A percentile compares a stretch with the other conserved stretches of the same genome.
phyloP scores from a whole-genome alignment of 1,139 yeast species.

The Casaregolazyma suthepensis region DNA sequence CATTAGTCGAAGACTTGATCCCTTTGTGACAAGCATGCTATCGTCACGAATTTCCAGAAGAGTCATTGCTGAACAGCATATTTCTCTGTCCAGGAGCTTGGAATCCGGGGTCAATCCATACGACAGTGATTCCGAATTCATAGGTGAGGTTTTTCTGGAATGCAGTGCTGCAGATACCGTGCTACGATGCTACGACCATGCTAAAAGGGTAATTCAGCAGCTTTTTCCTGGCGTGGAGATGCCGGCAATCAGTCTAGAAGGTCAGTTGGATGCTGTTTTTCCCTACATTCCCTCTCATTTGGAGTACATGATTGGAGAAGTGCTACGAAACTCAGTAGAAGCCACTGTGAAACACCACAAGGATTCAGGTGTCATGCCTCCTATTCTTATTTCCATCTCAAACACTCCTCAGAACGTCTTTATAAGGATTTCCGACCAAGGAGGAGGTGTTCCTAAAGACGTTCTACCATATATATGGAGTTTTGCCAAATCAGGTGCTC shows the following conservation, averaged over 20 bases:
- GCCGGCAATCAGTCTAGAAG: constrained; percentile 74
- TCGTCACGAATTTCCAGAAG: constrained; percentile 85
- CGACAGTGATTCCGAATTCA: constrained; percentile 51
- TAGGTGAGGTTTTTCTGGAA: constrained; percentile 80
- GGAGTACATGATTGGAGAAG: constrained; percentile 80
- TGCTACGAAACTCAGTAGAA: constrained; percentile 75
- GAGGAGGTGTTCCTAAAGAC: constrained; percentile 72
- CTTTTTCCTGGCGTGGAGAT: constrained; percentile 49
- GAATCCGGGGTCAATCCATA: constrained; percentile 27
- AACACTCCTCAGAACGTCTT: constrained; percentile 60
- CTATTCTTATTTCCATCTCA: constrained; percentile 65
- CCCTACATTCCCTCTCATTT: constrained; percentile 84
- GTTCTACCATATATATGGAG: constrained; percentile 70
- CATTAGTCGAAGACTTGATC: constrained; percentile 58
- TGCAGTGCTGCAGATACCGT: constrained; percentile 74
- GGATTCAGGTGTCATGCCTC: constrained; percentile 46
- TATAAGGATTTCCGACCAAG: constrained; percentile 79
- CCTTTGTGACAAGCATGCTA: constrained; percentile 66
- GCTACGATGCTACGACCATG: constrained; percentile 47
- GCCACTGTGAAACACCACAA: constrained; percentile 50
- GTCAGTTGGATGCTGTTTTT: constrained; percentile 47
- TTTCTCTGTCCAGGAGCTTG: constrained; percentile 66
- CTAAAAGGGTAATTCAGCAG: constrained; percentile 34
- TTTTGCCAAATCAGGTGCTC: constrained; percentile 41
- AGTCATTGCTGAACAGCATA: constrained; percentile 85